Percentiles rank a stretch among this genome's conserved stretches.
Conservation (phyloP, 257 asterid species). For the Dorcoceras hygrometricum region DNA sequence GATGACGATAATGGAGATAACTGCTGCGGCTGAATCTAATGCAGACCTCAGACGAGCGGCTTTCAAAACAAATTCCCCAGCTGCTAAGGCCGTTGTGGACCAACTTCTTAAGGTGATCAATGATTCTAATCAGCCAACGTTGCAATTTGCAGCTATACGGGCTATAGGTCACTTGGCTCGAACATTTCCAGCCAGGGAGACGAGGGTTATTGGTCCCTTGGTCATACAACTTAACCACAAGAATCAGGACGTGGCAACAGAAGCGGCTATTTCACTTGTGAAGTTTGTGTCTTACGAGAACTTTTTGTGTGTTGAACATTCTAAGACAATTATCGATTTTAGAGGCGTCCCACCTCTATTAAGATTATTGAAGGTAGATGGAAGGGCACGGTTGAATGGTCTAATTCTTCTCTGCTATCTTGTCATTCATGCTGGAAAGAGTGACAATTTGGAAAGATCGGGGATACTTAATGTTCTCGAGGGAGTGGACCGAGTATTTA, state of each 20-base stretch:
- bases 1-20: slow-evolving; percentile 75
- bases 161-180: slow-evolving; percentile 69
- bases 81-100: slow-evolving; percentile 78
- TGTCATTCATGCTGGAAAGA: slow-evolving; percentile 66
- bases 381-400: slow-evolving; percentile 47
- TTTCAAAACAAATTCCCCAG: slow-evolving; percentile 71
- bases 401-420: slow-evolving; percentile 63
- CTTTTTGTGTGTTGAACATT: slow-evolving; percentile 56
- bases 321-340: slow-evolving; percentile 62
- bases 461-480: slow-evolving; percentile 54
- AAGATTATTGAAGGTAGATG: slow-evolving; percentile 56
- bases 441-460: slow-evolving; percentile 56
- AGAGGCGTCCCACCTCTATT: slow-evolving; percentile 50
- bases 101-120: slow-evolving; percentile 61
- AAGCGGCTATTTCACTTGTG: slow-evolving; percentile 63
- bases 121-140: slow-evolving; percentile 33
- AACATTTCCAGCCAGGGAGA: slow-evolving; percentile 78
- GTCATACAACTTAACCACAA: slow-evolving; percentile 53
- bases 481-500: slow-evolving; percentile 47
- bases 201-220: slow-evolving; percentile 52
- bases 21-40: slow-evolving; percentile 65
- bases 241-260: slow-evolving; percentile 53
- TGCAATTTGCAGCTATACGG: slow-evolving; percentile 48
- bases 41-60: slow-evolving; percentile 66
- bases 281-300: slow-evolving; percentile 64